A percentile compares a stretch with the other conserved stretches of the same genome.
phyloP scores from a whole-genome alignment of 2,329 filamentous ascomycete genomes.

The Ophiocordyceps camponoti-rufipedis region DNA sequence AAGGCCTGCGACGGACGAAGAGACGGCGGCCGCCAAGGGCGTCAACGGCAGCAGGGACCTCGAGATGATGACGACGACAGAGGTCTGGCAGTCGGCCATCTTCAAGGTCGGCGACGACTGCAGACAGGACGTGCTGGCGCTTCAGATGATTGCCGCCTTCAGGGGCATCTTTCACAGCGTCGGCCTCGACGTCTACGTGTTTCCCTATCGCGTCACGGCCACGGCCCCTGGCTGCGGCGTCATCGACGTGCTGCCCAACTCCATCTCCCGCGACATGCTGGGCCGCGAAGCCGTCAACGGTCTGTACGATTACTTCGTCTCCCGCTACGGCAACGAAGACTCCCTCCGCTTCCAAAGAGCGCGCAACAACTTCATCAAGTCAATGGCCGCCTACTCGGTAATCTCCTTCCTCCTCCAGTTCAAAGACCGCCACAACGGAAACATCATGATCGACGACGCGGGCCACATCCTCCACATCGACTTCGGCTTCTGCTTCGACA shows the following conservation, averaged over 20 bases:
- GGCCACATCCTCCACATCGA: constrained; percentile 98
- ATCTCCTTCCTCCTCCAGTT: constrained; percentile 95
- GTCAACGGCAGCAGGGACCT: constrained; percentile 7
- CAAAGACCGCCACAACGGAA: constrained; percentile 98
- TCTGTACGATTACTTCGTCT: constrained; percentile 94
- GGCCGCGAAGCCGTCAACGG: constrained; percentile 96
- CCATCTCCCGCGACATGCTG: constrained; percentile 96
- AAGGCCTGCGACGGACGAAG: constrained; percentile 19
- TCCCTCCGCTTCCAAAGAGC: constrained; percentile 89
- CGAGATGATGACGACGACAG: constrained; percentile 53
- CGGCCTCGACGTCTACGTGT: constrained; percentile 90
- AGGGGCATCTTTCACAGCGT: constrained; percentile 91
- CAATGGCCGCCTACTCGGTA: constrained; percentile 95
- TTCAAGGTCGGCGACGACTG: constrained; percentile 99
- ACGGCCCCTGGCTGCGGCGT: constrained; percentile 95
- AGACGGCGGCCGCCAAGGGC: not conserved
- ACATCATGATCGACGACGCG: constrained; percentile 97
- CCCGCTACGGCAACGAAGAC: constrained; percentile 93
- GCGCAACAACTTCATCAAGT: constrained; percentile 94
- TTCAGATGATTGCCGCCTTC: constrained; percentile 97
- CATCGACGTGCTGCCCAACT: constrained; percentile 94
- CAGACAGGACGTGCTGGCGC: constrained; percentile 83
- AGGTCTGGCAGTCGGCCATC: constrained; percentile 98
- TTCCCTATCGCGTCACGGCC: constrained; percentile 90
- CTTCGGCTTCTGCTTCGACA: constrained; percentile 99